Base-by-base conservation (phyloP, 1,139 yeast genomes). In the Lodderomyces metapsilosis region DNA sequence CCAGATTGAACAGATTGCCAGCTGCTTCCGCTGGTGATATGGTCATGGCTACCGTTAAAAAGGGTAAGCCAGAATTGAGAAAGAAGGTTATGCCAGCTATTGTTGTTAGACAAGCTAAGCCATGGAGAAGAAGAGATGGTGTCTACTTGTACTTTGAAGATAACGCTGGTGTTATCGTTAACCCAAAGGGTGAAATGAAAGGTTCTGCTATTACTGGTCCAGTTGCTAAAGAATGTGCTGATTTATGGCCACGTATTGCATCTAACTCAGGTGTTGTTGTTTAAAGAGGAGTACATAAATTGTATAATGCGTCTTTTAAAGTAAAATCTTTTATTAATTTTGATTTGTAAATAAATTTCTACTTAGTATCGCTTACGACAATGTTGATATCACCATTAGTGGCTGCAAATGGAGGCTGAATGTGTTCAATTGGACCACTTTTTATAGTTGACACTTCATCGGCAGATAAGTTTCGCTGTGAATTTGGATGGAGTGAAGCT, bases 61-160 rank as follows among this genome's bases (percentile, higher is more conserved):
- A 94, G 84, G 99, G 99, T 88, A 94, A 94, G 91, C 99, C 99
- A 74, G 99, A 94, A 80, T 89, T 94, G 77, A 91, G 99, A 86
- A 94, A 94, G 96, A 94, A 94, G 85, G 98, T 94, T 61, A 91
- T 94, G 97, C 98, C 98, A 75, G 98, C 98, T 66, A 89, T 94
- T 63, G 98, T 94, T 67, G 88, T 94, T 61, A 92, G 99, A 82
- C 99, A 94, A 82, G 79, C 98, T 60, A 92, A 92, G 84, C 94
- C 99, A 64, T 94, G 99, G 99, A 91, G 99, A 91, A 88, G 99
- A 87, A 89, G 85, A 84, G 99, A 94, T 71, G 99, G 99, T 87
- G 88, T 89, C 67, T 94, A 75, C 89, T 88, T 94, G 74, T 94
- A 94, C 91, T 94, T 94, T 66, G 99, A 94, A 84, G 99, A 94